These are phyloP conservation scores for Mucor piriformis DNA, from an alignment of 371 early-diverging fungal genomes.

Conservation along the genomic window DNA sequence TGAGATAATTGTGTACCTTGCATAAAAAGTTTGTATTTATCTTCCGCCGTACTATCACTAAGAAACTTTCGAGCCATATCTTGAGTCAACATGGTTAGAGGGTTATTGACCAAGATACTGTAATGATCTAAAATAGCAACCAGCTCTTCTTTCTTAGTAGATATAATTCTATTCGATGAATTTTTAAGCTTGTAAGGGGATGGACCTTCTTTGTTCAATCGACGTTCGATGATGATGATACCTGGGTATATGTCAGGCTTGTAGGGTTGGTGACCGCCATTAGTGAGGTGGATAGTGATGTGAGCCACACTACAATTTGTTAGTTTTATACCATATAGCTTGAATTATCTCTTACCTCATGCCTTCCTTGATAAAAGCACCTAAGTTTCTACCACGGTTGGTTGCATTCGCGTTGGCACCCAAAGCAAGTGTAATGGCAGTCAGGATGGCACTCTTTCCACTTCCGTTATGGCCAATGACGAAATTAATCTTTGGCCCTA, in stretches of 20 bases:
- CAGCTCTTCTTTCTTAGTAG: constrained; percentile 81
- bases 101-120: constrained; percentile 91
- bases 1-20: constrained; percentile 86
- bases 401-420: constrained; percentile 91
- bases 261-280: constrained; percentile 83
- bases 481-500: constrained; percentile 93
- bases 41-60: constrained; percentile 75
- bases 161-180: constrained; percentile 61
- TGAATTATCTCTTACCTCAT: constrained; percentile 43
- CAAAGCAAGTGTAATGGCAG: constrained; percentile 86
- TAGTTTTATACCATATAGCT: neutral
- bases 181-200: constrained; percentile 79
- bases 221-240: constrained; percentile 81
- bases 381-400: constrained; percentile 81
- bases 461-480: constrained; percentile 95
- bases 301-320: constrained; percentile 52
- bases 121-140: constrained; percentile 85
- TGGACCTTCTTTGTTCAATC: constrained; percentile 69
- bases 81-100: constrained; percentile 89
- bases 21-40: constrained; percentile 89
- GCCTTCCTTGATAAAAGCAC: constrained; percentile 86
- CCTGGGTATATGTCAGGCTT: constrained; percentile 81
- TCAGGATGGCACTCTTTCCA: constrained; percentile 96
- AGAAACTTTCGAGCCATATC: constrained; percentile 93
- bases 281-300: constrained; percentile 78